Conservation (phyloP, 140 eudicot species). For the Anethum foeniculum region DNA sequence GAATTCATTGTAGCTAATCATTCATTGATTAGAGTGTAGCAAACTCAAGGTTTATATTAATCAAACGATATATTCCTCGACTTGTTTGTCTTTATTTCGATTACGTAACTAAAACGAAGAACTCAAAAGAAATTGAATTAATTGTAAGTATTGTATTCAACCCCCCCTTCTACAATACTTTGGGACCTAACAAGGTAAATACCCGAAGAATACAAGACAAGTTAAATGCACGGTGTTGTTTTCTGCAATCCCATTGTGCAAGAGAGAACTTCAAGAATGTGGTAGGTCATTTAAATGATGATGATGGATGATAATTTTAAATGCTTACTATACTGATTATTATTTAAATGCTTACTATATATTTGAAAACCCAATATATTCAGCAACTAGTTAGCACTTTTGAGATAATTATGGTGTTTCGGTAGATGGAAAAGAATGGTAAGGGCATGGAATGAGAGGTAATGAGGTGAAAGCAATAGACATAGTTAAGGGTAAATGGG, state of each 20-base stretch:
- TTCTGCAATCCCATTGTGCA: neutral
- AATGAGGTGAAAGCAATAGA: neutral
- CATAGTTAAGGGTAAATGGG: neutral
- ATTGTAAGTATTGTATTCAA: no score
- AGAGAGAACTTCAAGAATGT: neutral
- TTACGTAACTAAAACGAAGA: no score
- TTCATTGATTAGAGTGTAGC: no score
- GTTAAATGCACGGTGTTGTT: neutral
- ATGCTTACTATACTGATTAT: neutral
- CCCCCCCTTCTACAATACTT: no score
- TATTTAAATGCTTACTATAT: neutral
- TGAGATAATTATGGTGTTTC: neutral
- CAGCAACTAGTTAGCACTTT: neutral
- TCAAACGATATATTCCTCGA: no score
- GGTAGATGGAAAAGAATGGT: neutral
- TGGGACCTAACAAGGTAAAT: neutral
- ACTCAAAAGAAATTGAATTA: no score
- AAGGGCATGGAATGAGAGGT: neutral
- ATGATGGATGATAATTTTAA: neutral
- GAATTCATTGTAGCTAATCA: no score
- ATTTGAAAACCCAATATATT: neutral
- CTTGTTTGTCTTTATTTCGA: no score
- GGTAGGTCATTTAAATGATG: neutral
- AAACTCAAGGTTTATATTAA: no score
- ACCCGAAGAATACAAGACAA: neutral